Percentiles rank a stretch among this genome's conserved stretches.
Evolutionary conservation across 2,329 filamentous ascomycete genomes (phyloP).

Genomic region (Salinomyces thailandicus): DNA sequence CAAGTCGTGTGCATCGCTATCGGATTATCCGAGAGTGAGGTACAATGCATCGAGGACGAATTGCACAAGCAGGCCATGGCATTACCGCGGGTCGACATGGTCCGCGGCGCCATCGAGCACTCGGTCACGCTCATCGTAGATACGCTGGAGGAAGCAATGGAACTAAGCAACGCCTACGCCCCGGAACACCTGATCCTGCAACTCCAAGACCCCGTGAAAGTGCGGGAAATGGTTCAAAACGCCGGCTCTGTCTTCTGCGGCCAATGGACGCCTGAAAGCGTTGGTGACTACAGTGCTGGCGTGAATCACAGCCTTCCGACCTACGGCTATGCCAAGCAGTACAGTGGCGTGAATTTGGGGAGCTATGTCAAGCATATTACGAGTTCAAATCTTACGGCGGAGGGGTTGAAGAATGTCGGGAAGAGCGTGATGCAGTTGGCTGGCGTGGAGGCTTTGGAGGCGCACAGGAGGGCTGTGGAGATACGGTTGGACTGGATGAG

Average conservation of each 20-base stretch:
- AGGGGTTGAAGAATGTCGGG: conserved; percentile 78
- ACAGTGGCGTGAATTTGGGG: conserved; percentile 90
- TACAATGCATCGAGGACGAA: conserved; percentile 81
- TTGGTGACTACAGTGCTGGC: conserved; percentile 94
- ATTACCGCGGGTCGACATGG: conserved; percentile 84
- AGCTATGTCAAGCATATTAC: conserved; percentile 99
- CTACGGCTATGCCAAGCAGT: conserved; percentile 96
- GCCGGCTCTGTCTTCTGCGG: conserved; percentile 95
- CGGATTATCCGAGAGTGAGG: conserved; percentile 59
- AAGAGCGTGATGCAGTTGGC: conserved; percentile 89
- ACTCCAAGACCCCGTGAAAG: conserved; percentile 61
- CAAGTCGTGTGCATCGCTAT: conserved; percentile 89
- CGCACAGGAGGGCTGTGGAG: conserved; percentile 67
- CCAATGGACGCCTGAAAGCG: conserved; percentile 92
- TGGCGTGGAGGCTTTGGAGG: conserved; percentile 87
- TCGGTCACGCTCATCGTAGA: conserved; percentile 73
- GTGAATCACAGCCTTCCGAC: conserved; percentile 96
- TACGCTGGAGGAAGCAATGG: conserved; percentile 65
- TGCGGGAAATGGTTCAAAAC: conserved; percentile 74
- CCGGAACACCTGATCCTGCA: conserved; percentile 95
- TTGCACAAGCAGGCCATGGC: conserved; percentile 78
- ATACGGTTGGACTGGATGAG: conserved; percentile 42
- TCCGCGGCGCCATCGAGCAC: conserved; percentile 80
- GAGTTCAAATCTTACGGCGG: conserved; percentile 74
- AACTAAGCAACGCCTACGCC: conserved; percentile 85